Base-by-base conservation (phyloP, 805 yeast genomes). In the Wickerhamiella kurtzmanii region DNA sequence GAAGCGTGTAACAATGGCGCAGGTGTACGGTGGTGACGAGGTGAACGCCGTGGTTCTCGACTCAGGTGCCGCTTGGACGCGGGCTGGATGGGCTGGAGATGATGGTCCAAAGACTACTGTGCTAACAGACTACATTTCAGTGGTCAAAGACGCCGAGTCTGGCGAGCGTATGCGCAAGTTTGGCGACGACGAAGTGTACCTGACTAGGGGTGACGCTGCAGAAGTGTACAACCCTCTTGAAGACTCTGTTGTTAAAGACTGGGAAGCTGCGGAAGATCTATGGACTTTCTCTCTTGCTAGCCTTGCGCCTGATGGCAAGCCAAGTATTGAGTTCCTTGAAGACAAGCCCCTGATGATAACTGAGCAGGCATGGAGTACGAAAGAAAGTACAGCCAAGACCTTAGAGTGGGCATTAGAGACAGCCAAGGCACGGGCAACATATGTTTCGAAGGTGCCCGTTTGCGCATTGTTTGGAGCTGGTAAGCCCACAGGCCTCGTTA, bases 1-100 rank as follows among this genome's bases (percentile, higher is more conserved):
- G 17, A n/a, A 32, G 35, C 11, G 35, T 11, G 35, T 11, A 32
- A 11, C 35, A 8, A 38, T 38, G 41, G 41, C 56, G 17, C 58
- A 57, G 46, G 57, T 54, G 19, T 57, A 56, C 46, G 61, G 61
- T 18, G 61, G 60, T 22, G 92, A 89, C 65, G 98, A 89, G 62
- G 80, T 92, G 52, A 78, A 86, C 53, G 95, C 97, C 22, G 72
- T 92, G 2, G 94, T 89, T 32, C 70, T 89, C 21, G 97, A 92
- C 59, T 88, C 95, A 1, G 97, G 97, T 35, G 80, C 95, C 9
- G 77, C 72, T 51, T 68, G 77, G 50, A 86, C 96, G 4, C 77
- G 89, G 46, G 77, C 81, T 17, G 98, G 98, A 1, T 87, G 76
- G 63, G 88, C 96, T 2, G 97, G 97, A 9, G 89, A 86, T 48